Evolutionary conservation across 169 alveolate species (phyloP), one percentile per base, ranked within the genome.

Genomic region (Plasmodium yoelii): DNA sequence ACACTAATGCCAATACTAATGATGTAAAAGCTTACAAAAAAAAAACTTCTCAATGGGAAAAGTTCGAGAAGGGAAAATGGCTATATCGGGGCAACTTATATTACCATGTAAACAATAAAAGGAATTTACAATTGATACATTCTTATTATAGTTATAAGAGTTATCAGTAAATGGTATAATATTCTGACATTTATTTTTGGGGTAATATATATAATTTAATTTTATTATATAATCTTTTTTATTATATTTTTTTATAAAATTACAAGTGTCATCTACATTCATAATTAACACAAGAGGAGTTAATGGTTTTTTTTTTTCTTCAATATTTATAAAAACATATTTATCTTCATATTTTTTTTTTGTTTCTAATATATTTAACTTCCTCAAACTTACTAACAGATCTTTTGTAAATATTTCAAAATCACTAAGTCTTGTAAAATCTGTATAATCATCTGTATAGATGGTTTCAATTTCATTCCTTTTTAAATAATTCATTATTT

Each of bases 61-160:
- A 5, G 80, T 65, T 44, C 90, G 51, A 1, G 90, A 70, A 46
- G 90, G 90, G 55, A 80, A 80, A 13, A 80, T 49, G 13, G 69
- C 24, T 10, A 67, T 22, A 34, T 80, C 82, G 12, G 90, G 18
- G 28, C 90, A 80, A 44, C 56, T 80, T 28, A 80, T n/a, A 44
- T 80, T 80, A 1, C 90, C 90, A 80, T 80, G 90, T 24, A 80
- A 47, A 42, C 90, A 80, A 67, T 80, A 80, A 80, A 80, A 80
- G 18, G 84, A 80, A 47, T 80, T 80, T 5, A 53, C 84, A 55
- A 70, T 34, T 5, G 69, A 55, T 26, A 80, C 82, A 67, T 80
- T 80, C 42, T 80, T 65, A 56, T 67, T 80, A 47, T 67, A 80
- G 19, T 15, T 34, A 26, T 65, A 34, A 13, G 80, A 53, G 44